Evolutionary conservation across 371 early-diverging fungal genomes (phyloP).

Genomic region (Lichtheimia ramosa): DNA sequence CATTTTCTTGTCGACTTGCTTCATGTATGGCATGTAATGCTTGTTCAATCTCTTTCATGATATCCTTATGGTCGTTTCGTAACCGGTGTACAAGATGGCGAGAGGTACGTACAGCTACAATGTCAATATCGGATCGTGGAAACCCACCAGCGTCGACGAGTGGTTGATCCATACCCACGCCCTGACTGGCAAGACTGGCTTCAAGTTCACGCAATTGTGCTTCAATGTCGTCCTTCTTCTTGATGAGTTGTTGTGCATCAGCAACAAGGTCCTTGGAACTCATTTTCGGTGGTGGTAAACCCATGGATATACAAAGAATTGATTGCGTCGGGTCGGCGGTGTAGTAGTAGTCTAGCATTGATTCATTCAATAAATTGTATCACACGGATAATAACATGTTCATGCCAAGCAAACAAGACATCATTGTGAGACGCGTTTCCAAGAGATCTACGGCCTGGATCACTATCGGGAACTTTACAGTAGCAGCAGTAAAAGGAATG

Average conservation of each 20-base stretch:
- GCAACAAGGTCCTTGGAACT: slow-evolving; percentile 21
- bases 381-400: no score
- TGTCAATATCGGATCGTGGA: slow-evolving; percentile 87
- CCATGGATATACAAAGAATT: neutral
- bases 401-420: no score
- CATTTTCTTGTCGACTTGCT: slow-evolving; percentile 19
- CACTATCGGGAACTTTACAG: no score
- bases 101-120: slow-evolving; percentile 59
- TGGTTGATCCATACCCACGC: slow-evolving; percentile 70
- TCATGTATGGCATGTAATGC: slow-evolving; percentile 68
- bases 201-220: slow-evolving; percentile 56
- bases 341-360: no score
- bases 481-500: neutral
- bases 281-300: slow-evolving; percentile 4
- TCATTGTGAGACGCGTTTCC: no score
- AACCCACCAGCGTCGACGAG: slow-evolving; percentile 81
- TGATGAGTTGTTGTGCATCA: slow-evolving; percentile 58
- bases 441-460: no score
- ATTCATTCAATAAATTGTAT: no score
- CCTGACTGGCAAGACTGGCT: slow-evolving; percentile 55
- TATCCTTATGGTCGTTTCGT: slow-evolving; percentile 68
- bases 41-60: slow-evolving; percentile 73
- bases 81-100: slow-evolving; percentile 66
- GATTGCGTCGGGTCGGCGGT: no score
- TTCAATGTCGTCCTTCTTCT: slow-evolving; percentile 63